These are phyloP conservation scores for Xylaria scruposa DNA, from an alignment of 495 filamentous ascomycete species.

Conservation along the genomic window DNA sequence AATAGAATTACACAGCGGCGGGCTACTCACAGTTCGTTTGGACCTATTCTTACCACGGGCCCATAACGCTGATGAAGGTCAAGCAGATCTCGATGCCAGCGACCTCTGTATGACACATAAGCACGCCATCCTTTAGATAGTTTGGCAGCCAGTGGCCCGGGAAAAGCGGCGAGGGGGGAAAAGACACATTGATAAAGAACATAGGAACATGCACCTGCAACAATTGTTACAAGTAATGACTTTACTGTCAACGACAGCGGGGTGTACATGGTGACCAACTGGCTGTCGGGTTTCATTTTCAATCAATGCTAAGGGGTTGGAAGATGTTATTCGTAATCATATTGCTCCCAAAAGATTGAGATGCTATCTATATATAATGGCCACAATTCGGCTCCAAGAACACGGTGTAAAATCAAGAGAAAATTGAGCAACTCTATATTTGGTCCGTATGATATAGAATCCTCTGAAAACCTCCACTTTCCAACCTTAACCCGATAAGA, in stretches of 20 bases:
- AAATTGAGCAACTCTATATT: constrained; percentile 3
- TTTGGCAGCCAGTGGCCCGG: constrained; percentile 17
- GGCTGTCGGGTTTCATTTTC: background rate
- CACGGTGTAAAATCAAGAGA: background rate
- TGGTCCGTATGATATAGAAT: background rate
- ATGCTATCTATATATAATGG: background rate
- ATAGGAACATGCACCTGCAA: constrained; percentile 9
- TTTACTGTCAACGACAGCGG: background rate
- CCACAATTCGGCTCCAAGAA: background rate
- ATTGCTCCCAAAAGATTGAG: background rate
- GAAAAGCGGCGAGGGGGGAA: constrained; percentile 16
- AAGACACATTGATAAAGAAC: constrained; percentile 19
- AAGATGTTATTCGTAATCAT: background rate
- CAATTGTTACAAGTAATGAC: constrained; percentile 9
- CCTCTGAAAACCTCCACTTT: background rate
- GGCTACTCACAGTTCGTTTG: constrained; percentile 20
- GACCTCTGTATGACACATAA: constrained; percentile 15
- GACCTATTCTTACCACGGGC: constrained; percentile 23
- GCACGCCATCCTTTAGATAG: constrained; percentile 23
- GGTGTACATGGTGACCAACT: background rate
- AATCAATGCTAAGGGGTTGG: background rate
- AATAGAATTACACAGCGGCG: background rate
- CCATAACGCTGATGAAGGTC: constrained; percentile 15
- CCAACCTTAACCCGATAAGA: background rate
- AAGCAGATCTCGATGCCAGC: constrained; percentile 9